Evolutionary conservation across 2,329 filamentous ascomycete genomes (phyloP).

Genomic region (Verruconis gallopava): DNA sequence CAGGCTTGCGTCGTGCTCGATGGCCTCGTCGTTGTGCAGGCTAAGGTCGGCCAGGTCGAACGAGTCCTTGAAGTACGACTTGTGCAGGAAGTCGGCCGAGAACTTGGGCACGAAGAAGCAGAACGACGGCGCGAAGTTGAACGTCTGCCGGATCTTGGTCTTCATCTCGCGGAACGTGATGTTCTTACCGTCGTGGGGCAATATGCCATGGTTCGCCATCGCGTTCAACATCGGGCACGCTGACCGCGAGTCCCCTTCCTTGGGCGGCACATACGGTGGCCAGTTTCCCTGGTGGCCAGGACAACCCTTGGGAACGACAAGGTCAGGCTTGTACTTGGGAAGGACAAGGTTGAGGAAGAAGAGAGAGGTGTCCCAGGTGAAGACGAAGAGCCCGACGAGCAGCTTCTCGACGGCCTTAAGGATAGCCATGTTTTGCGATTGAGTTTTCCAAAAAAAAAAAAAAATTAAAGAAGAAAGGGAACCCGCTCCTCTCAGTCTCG

Average conservation of each 20-base stretch:
- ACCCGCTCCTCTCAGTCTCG: too few relatives aligned
- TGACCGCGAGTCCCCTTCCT: slow-evolving; percentile 14
- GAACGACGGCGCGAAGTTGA: slow-evolving; percentile 20
- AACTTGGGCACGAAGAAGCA: slow-evolving; percentile 18
- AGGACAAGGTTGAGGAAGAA: slow-evolving; percentile 26
- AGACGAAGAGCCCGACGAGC: slow-evolving; percentile 25
- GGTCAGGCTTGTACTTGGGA: slow-evolving; percentile 23
- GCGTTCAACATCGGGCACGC: slow-evolving; percentile 23
- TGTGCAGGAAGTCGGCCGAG: slow-evolving; percentile 12
- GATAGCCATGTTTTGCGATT: slow-evolving; percentile 11
- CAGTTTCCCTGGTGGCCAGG: slow-evolving; percentile 25
- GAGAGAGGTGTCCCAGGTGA: slow-evolving; percentile 27
- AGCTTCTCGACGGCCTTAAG: slow-evolving; percentile 15
- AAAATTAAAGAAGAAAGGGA: neutral
- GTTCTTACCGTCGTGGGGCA: slow-evolving; percentile 22
- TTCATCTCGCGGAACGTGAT: slow-evolving; percentile 19
- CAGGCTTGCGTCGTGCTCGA: slow-evolving; percentile 26
- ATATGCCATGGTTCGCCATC: slow-evolving; percentile 23
- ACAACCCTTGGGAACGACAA: slow-evolving; percentile 22
- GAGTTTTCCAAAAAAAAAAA: neutral
- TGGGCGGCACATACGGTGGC: slow-evolving; percentile 25
- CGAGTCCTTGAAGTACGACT: slow-evolving; percentile 6
- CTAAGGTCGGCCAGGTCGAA: slow-evolving; percentile 19
- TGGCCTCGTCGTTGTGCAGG: slow-evolving; percentile 17
- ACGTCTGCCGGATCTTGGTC: slow-evolving; percentile 14